These are phyloP conservation scores for Diaporthe capsici DNA, from an alignment of 2,329 filamentous ascomycete species.

Conservation along the genomic window DNA sequence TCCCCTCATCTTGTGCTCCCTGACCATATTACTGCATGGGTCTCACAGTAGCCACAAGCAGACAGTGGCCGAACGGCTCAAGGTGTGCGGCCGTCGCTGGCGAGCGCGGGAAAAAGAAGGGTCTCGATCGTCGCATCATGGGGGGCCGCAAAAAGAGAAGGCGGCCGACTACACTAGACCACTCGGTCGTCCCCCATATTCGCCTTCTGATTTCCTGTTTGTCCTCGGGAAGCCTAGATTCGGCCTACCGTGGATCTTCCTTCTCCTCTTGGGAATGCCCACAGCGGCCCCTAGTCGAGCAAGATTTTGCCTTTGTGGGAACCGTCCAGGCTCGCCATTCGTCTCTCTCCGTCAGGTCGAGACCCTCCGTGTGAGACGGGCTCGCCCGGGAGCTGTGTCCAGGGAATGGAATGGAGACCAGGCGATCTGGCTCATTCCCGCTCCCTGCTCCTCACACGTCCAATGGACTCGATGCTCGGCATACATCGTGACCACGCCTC, in stretches of 20 bases:
- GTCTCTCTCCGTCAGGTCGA: slow-evolving; percentile 13
- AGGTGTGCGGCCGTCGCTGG: slow-evolving; percentile 8
- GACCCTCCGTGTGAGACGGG: slow-evolving; percentile 33
- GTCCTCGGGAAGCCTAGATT: slow-evolving; percentile 37
- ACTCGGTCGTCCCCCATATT: slow-evolving; percentile 20
- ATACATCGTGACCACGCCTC: slow-evolving; percentile 41
- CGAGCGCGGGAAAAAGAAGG: slow-evolving; percentile 27
- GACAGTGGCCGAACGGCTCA: slow-evolving; percentile 2
- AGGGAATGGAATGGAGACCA: slow-evolving; percentile 20
- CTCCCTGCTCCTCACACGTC: slow-evolving; percentile 32
- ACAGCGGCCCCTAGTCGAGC: slow-evolving; percentile 32
- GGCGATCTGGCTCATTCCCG: slow-evolving; percentile 34
- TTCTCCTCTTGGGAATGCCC: slow-evolving; percentile 6
- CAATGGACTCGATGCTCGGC: slow-evolving; percentile 38
- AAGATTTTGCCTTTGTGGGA: slow-evolving; percentile 38
- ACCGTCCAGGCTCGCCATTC: slow-evolving; percentile 32
- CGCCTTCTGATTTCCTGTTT: slow-evolving; percentile 6
- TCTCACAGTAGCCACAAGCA: slow-evolving; percentile 32
- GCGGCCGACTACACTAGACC: slow-evolving; percentile 7
- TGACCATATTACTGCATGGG: slow-evolving; percentile 30
- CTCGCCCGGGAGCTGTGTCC: slow-evolving; percentile 37
- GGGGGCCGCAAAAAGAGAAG: background rate
- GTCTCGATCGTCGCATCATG: slow-evolving; percentile 28
- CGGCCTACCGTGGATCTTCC: slow-evolving; percentile 28
- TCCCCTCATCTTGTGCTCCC: slow-evolving; percentile 43